Percentiles rank a stretch among this genome's conserved stretches.
Evolutionary conservation across 2,329 filamentous ascomycete genomes (phyloP).

Genomic region (Fusarium nygamai): DNA sequence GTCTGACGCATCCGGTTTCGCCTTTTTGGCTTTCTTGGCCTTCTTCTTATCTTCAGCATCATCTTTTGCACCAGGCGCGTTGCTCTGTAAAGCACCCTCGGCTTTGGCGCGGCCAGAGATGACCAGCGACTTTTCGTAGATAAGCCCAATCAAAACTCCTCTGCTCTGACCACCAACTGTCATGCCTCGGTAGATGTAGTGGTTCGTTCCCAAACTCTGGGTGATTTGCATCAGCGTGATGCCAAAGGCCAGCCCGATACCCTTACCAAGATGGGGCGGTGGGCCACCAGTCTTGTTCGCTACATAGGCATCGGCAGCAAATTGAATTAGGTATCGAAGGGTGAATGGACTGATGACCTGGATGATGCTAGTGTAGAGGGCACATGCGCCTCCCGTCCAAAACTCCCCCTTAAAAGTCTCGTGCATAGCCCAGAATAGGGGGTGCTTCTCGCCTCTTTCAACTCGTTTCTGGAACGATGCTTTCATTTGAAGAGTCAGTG

Average conservation of each 20-base stretch:
- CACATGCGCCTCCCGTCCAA: constrained; percentile 81
- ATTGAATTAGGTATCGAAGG: constrained; percentile 86
- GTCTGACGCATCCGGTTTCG: constrained; percentile 60
- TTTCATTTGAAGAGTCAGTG: constrained; percentile 73
- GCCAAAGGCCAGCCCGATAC: constrained; percentile 84
- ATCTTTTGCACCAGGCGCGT: constrained; percentile 56
- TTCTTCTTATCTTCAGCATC: constrained; percentile 52
- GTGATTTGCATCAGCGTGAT: constrained; percentile 86
- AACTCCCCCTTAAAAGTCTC: constrained; percentile 90
- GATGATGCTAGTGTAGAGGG: constrained; percentile 76
- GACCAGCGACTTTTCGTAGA: constrained; percentile 93
- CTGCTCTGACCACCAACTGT: constrained; percentile 86
- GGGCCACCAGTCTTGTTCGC: constrained; percentile 63
- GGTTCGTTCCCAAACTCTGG: constrained; percentile 84
- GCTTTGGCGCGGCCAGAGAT: constrained; percentile 89
- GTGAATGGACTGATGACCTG: constrained; percentile 88
- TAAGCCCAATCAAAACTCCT: constrained; percentile 82
- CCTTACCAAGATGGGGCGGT: constrained; percentile 75
- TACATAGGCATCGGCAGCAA: constrained; percentile 80
- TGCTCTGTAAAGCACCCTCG: constrained; percentile 65
- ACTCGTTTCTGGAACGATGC: constrained; percentile 75
- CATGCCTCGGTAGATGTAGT: constrained; percentile 94
- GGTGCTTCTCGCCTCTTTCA: constrained; percentile 74
- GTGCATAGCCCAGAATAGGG: constrained; percentile 82
- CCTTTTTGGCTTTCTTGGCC: constrained; percentile 51